Evolutionary conservation across 2,329 filamentous ascomycete species (phyloP).

Genomic region (Clarireedia monteithiana): DNA sequence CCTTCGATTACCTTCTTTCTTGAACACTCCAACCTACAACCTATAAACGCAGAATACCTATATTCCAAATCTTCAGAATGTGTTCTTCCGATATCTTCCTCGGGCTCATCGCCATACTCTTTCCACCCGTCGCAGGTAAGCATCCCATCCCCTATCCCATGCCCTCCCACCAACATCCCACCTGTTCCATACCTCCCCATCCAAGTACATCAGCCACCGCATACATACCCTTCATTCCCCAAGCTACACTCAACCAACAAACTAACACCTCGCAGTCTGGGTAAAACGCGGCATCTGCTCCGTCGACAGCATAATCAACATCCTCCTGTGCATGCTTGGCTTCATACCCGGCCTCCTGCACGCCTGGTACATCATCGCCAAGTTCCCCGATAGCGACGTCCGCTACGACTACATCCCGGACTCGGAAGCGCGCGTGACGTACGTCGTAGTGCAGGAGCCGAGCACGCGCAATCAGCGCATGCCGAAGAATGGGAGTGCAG

Average conservation of each 20-base stretch:
- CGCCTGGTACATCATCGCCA: conserved; percentile 95
- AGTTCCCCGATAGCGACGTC: conserved; percentile 65
- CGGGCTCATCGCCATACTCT: conserved; percentile 55
- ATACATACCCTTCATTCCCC: neutral
- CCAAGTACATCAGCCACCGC: neutral
- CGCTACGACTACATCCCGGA: conserved; percentile 53
- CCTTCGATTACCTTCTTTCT: neutral
- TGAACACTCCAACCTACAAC: neutral
- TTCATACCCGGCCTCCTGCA: conserved; percentile 84
- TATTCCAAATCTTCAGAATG: conserved; percentile 35
- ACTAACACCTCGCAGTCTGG: conserved; percentile 60
- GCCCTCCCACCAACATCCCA: neutral
- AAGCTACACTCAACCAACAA: neutral
- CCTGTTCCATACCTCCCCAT: neutral
- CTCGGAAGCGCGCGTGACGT: conserved; percentile 58
- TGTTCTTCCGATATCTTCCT: conserved; percentile 56
- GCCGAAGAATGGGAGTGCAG: conserved; percentile 17
- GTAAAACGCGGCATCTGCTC: conserved; percentile 92
- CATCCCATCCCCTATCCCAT: conserved; percentile 15
- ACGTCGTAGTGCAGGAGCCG: conserved; percentile 63
- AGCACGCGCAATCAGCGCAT: conserved; percentile 28
- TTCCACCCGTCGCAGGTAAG: conserved; percentile 58
- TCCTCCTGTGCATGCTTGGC: conserved; percentile 75
- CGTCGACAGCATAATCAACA: conserved; percentile 89
- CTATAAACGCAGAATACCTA: neutral